Evolutionary conservation across 2,329 filamentous ascomycete genomes (phyloP).

Genomic region (Alternaria sp.): DNA sequence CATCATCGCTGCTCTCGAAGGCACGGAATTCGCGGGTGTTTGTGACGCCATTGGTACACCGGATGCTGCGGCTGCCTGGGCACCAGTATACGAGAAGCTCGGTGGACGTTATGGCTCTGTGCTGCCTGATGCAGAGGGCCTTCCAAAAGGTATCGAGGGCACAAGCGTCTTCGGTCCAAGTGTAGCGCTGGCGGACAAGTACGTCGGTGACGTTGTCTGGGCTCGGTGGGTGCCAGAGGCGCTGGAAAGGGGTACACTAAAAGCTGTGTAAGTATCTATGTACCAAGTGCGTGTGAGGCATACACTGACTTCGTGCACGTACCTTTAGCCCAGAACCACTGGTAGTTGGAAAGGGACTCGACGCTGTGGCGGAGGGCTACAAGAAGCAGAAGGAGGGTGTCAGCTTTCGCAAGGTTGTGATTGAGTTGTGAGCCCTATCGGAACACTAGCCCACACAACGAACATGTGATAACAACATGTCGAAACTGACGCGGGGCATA

Average conservation of each 20-base stretch:
- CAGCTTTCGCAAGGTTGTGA: slow-evolving; percentile 44
- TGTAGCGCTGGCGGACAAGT: slow-evolving; percentile 29
- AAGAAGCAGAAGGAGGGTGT: slow-evolving; percentile 40
- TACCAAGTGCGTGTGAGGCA: not conserved
- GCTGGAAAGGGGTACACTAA: slow-evolving; percentile 38
- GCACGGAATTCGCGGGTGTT: slow-evolving; percentile 51
- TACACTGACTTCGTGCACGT: not conserved
- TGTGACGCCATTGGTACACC: slow-evolving; percentile 48
- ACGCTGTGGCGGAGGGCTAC: slow-evolving; percentile 35
- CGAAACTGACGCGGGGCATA: not conserved
- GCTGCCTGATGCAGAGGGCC: slow-evolving; percentile 22
- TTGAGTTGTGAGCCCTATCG: slow-evolving; percentile 23
- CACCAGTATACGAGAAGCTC: slow-evolving; percentile 36
- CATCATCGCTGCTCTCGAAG: slow-evolving; percentile 50
- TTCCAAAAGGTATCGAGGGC: slow-evolving; percentile 39
- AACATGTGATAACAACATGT: not conserved
- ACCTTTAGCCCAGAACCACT: slow-evolving; percentile 31
- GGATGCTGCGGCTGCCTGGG: slow-evolving; percentile 31
- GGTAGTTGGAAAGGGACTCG: slow-evolving; percentile 38
- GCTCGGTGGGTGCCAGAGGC: slow-evolving; percentile 41
- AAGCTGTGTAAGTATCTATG: slow-evolving; percentile 22
- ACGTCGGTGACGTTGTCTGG: slow-evolving; percentile 44
- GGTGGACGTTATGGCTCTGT: slow-evolving; percentile 40
- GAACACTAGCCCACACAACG: not conserved
- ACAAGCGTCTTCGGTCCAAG: slow-evolving; percentile 27